phyloP scores from a whole-genome alignment of 768 basidiomycete genomes.

The Flagelloscypha sp. region DNA sequence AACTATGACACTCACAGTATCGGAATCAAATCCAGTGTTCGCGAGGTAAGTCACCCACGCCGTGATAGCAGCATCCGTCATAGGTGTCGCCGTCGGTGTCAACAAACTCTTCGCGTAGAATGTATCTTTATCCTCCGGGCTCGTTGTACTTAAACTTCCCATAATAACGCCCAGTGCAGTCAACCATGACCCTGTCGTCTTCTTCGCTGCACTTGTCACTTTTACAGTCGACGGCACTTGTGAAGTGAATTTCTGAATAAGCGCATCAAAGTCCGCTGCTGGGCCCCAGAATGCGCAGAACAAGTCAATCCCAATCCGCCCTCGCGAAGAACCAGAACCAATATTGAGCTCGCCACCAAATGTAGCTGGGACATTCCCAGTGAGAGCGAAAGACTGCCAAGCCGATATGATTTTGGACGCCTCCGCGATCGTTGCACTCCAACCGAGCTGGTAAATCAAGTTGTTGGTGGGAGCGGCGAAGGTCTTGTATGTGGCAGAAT shows the following conservation, averaged over 20 bases:
- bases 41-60: conserved; percentile 6
- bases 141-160: conserved; percentile 7
- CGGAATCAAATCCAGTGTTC: conserved; percentile 2
- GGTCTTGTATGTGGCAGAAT: conserved; percentile 7
- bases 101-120: conserved; percentile 10
- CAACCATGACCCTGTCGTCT: conserved; percentile 8
- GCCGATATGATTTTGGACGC: conserved; percentile 3
- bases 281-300: conserved; percentile 9
- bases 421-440: conserved; percentile 5
- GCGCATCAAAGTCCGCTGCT: conserved; percentile 5
- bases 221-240: too few relatives aligned
- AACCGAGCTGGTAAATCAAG: conserved; percentile 2
- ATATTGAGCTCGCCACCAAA: conserved; percentile 10
- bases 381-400: conserved; percentile 8
- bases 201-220: too few relatives aligned
- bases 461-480: conserved; percentile 2
- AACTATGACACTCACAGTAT: conserved; percentile 1
- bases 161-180: conserved; percentile 1
- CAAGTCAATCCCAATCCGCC: conserved; percentile 5
- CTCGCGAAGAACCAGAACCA: conserved; percentile 3
- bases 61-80: conserved; percentile 6
- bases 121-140: conserved; percentile 6
- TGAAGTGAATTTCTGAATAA: too few relatives aligned
- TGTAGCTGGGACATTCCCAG: conserved; percentile 2
- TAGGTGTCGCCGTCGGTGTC: conserved; percentile 5